Base-by-base conservation (phyloP, 139 green algal genomes). In the Mychonastes homosphaera region DNA sequence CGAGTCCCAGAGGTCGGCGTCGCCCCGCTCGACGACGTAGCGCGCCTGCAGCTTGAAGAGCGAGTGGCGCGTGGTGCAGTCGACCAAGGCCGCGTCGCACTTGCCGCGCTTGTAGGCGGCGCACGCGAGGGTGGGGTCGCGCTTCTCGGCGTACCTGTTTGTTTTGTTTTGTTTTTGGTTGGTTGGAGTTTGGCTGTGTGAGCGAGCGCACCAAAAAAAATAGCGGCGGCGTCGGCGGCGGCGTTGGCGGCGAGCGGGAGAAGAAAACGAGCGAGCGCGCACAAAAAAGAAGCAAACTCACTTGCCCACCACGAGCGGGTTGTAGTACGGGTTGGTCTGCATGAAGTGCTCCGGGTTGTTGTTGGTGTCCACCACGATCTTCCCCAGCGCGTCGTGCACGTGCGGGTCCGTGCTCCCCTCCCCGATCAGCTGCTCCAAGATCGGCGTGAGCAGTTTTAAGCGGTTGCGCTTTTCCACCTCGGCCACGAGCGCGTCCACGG, bases 281-380 rank as follows among this genome's bases (percentile, higher is more conserved):
- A 7, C 48, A 35, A 55, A 8, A 16, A 10, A 40, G 19, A 34
- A 13, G 12, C 13, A 58, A 19, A 54, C 56, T 45, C 29, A 55
- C 51, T 67, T 73, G 47, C 65, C 65, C 3, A 73, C 57, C 21
- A 61, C 51, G 10, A 87, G 65, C n/a, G 77, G 85, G 72, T 99
- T 84, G 63, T 99, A 99, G 84, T 95, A 97, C 35, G 93, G 91
- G 78, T 99, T 99, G 70, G 92, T 98, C 47, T 83, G 96, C 18
- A 99, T 78, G 86, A 98, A 99, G 79, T 99, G 93, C 77, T 99
- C 93, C 1, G 93, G 92, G 81, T 99, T 99, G 79, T 96, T 98
- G 80, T 98, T 98, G 63, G 85, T 87, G 69, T 99, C 93, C 45
- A 99, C 92, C 74, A 98, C 95, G 79, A 98, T 95, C 81, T 98